Percentiles rank a stretch among this genome's conserved stretches.
Conservation (phyloP, 2,329 filamentous ascomycete species). For the Sporothrix pallida region DNA sequence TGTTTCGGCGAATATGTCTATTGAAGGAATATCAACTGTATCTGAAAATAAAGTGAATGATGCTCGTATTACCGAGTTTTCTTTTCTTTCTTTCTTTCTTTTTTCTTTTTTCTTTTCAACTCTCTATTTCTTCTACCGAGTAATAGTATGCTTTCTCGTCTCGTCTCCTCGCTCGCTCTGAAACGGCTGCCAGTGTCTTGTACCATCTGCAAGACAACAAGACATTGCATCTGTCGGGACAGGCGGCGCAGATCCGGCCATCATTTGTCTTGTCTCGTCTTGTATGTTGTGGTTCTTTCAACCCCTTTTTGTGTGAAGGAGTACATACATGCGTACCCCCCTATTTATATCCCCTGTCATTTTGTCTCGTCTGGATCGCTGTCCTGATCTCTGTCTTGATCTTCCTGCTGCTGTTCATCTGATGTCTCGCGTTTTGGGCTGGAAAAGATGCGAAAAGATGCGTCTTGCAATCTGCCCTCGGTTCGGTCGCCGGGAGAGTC, state of each 20-base stretch:
- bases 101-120: neutral
- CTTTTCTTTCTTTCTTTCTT: neutral
- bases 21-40: too few relatives aligned
- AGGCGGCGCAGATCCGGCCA: slow-evolving; percentile 17
- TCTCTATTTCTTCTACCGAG: neutral
- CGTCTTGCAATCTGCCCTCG: neutral
- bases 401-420: neutral
- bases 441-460: neutral
- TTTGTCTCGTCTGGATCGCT: too few relatives aligned
- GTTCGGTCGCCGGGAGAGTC: slow-evolving; percentile 11
- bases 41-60: neutral
- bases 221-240: slow-evolving; percentile 26
- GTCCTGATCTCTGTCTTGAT: neutral
- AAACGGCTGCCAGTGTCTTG: slow-evolving; percentile 22
- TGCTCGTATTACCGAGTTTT: slow-evolving; percentile 18
- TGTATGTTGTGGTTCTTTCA: too few relatives aligned
- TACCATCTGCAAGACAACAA: neutral
- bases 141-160: too few relatives aligned
- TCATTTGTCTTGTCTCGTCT: neutral
- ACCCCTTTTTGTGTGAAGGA: too few relatives aligned
- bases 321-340: too few relatives aligned
- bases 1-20: neutral
- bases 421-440: slow-evolving; percentile 1
- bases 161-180: neutral
- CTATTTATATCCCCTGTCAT: too few relatives aligned